Evolutionary conservation across 352 stramenopile genomes (phyloP).

Genomic region (Phytophthora fragariae): DNA sequence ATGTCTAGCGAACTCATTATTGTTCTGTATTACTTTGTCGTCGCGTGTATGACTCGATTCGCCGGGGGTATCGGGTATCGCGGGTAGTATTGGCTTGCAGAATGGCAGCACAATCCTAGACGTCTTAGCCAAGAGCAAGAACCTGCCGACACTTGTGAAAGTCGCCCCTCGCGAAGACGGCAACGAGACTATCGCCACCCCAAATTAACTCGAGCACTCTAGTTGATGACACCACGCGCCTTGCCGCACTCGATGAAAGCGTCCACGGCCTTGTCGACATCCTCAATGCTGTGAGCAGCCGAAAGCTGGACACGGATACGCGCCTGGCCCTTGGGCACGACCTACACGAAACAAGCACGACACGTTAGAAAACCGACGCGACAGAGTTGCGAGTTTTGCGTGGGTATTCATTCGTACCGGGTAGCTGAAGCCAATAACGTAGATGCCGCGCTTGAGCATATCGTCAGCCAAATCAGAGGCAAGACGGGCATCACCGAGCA

Average conservation of each 20-base stretch:
- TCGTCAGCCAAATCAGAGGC: constrained; percentile 91
- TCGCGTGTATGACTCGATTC: background rate
- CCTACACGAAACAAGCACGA: constrained; percentile 40
- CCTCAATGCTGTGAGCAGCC: constrained; percentile 91
- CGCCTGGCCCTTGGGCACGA: constrained; percentile 92
- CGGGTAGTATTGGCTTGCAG: constrained; percentile 48
- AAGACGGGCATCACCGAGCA: constrained; percentile 92
- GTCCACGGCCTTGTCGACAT: constrained; percentile 92
- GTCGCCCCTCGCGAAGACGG: constrained; percentile 30
- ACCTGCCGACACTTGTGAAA: constrained; percentile 63
- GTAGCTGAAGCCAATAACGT: constrained; percentile 96
- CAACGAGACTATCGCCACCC: constrained; percentile 10
- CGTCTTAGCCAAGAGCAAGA: constrained; percentile 59
- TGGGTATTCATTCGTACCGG: constrained; percentile 59
- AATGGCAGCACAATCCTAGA: constrained; percentile 56
- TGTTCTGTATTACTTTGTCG: constrained; percentile 23
- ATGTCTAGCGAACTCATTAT: constrained; percentile 14
- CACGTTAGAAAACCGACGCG: background rate
- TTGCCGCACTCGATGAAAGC: constrained; percentile 94
- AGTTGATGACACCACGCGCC: constrained; percentile 73
- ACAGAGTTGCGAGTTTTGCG: background rate
- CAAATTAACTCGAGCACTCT: constrained; percentile 30
- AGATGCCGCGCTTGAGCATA: constrained; percentile 94
- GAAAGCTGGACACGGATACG: constrained; percentile 94
- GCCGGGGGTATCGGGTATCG: too few species aligned